A percentile compares a stretch with the other conserved stretches of the same genome.
Conservation (phyloP, 768 basidiomycete genomes). For the Termitomyces sp. region DNA sequence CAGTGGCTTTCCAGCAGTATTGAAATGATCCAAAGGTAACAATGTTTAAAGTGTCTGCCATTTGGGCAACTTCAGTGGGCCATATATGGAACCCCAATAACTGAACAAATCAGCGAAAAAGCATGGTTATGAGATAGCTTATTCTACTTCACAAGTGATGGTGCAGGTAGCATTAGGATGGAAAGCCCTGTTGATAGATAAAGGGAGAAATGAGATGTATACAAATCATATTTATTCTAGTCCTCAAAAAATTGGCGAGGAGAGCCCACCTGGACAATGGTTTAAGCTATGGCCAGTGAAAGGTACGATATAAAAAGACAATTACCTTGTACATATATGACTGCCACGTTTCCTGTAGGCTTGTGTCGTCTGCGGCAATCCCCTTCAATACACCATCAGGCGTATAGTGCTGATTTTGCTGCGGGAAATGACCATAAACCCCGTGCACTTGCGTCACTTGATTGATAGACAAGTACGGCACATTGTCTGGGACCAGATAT, state of each 20-base stretch:
- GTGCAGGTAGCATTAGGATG: not conserved
- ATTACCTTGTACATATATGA: constrained; percentile 57
- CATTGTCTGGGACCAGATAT: constrained; percentile 24
- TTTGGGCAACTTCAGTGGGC: too few species aligned
- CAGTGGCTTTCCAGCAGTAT: too few species aligned
- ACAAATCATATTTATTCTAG: not conserved
- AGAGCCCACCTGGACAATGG: constrained; percentile 6
- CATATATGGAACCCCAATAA: too few species aligned
- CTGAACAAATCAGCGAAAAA: not conserved
- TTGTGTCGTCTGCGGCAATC: constrained; percentile 47
- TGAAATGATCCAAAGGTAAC: too few species aligned
- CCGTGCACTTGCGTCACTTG: constrained; percentile 15
- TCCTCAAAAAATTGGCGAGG: constrained; percentile 12
- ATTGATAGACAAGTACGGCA: constrained; percentile 16
- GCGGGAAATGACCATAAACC: constrained; percentile 10
- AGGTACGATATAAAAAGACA: not conserved
- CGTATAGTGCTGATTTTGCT: constrained; percentile 40
- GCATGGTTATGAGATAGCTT: not conserved
- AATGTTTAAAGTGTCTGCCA: too few species aligned
- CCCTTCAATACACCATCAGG: constrained; percentile 40
- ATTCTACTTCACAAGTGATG: not conserved
- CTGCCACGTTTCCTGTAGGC: constrained; percentile 66
- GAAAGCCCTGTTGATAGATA: not conserved
- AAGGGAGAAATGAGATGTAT: not conserved
- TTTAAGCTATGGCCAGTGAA: not conserved